phyloP scores from a whole-genome alignment of 768 basidiomycete species.

The Dioszegia hungarica region DNA sequence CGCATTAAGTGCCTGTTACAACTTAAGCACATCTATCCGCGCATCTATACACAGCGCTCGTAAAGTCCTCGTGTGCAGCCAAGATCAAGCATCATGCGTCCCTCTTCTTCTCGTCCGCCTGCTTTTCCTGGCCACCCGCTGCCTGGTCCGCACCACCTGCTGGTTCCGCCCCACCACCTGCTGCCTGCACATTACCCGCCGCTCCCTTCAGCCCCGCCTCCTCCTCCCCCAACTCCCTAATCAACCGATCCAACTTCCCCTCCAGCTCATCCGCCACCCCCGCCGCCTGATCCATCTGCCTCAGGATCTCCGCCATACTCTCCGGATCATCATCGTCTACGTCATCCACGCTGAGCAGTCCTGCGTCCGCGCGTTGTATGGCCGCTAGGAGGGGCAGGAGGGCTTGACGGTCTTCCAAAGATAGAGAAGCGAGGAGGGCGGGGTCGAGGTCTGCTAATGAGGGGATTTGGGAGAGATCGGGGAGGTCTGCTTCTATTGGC shows the following conservation, averaged over 20 bases:
- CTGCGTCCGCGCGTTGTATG: not conserved
- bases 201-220: slow-evolving; percentile 50
- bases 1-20: no score
- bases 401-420: slow-evolving; percentile 19
- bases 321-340: slow-evolving; percentile 14
- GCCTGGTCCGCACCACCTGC: no score
- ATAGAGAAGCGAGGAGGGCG: slow-evolving; percentile 13
- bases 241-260: slow-evolving; percentile 52
- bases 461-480: not conserved
- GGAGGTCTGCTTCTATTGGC: not conserved
- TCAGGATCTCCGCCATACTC: slow-evolving; percentile 30
- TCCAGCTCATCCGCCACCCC: slow-evolving; percentile 45
- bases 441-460: slow-evolving; percentile 8
- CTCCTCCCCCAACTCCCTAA: slow-evolving; percentile 41
- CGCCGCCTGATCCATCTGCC: slow-evolving; percentile 42
- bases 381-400: slow-evolving; percentile 27
- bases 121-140: no score
- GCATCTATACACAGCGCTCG: not conserved
- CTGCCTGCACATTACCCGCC: not conserved
- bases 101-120: not conserved
- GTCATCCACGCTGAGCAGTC: not conserved
- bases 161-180: not conserved
- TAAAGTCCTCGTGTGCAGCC: not conserved
- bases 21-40: not conserved
- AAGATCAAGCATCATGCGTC: not conserved